A percentile compares a stretch with the other conserved stretches of the same genome.
Evolutionary conservation across 1,284 basidiomycete genomes (phyloP).

Genomic region (Meripilus lineatus): DNA sequence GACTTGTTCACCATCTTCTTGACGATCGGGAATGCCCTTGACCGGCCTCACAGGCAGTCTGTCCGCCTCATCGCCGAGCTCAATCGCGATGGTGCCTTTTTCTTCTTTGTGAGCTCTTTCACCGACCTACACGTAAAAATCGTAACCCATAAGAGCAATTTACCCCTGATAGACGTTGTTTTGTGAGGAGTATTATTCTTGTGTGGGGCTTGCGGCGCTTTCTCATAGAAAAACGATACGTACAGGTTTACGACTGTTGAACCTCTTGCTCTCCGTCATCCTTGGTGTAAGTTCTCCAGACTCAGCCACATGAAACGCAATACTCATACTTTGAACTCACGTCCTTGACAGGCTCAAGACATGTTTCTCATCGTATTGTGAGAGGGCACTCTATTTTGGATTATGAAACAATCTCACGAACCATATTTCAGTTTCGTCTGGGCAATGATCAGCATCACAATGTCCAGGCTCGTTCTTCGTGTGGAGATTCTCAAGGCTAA

Average conservation of each 20-base stretch:
- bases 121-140: neutral
- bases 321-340: neutral
- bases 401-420: no score
- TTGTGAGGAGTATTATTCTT: no score
- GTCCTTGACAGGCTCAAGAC: constrained; percentile 5
- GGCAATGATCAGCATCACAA: constrained; percentile 10
- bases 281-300: no score
- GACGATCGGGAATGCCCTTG: constrained; percentile 7
- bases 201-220: no score
- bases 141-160: neutral
- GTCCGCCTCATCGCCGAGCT: constrained; percentile 9
- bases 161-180: neutral
- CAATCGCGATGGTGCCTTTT: constrained; percentile 11
- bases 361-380: constrained; percentile 8
- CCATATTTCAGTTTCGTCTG: constrained; percentile 4
- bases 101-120: constrained; percentile 8
- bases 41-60: constrained; percentile 8
- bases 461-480: constrained; percentile 8
- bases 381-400: constrained; percentile 1
- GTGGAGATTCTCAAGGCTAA: constrained; percentile 4
- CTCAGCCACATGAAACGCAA: no score
- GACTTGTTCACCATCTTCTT: constrained; percentile 10
- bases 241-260: no score
- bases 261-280: no score
- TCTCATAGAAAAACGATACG: no score